Percentiles rank a stretch among this genome's conserved stretches.
phyloP scores from a whole-genome alignment of 2,329 filamentous ascomycete genomes.

The Penicillium sp. region DNA sequence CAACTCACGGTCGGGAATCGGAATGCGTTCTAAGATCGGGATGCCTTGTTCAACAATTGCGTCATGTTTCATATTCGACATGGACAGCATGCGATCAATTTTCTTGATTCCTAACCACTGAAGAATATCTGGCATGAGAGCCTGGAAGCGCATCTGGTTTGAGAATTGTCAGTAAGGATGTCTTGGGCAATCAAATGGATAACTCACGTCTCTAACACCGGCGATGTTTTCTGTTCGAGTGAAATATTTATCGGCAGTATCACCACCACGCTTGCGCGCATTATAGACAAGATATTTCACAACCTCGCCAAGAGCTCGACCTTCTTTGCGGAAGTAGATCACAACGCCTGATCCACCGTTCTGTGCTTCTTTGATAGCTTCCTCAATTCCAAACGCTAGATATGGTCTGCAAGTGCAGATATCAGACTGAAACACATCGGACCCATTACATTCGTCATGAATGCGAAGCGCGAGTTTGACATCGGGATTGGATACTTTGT shows the following conservation, averaged over 20 bases:
- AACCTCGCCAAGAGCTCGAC: conserved; percentile 86
- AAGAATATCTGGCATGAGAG: conserved; percentile 92
- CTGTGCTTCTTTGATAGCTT: background rate
- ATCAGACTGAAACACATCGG: conserved; percentile 94
- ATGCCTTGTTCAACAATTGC: conserved; percentile 51
- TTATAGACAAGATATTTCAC: conserved; percentile 75
- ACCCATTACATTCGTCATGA: conserved; percentile 87
- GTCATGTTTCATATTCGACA: conserved; percentile 72
- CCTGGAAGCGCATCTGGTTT: conserved; percentile 68
- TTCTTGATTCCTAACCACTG: conserved; percentile 98
- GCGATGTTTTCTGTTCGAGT: conserved; percentile 68
- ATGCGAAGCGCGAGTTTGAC: conserved; percentile 59
- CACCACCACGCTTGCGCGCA: conserved; percentile 43
- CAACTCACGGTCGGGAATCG: background rate
- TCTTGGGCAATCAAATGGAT: too few relatives aligned
- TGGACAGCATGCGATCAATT: conserved; percentile 96
- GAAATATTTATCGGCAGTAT: conserved; percentile 64
- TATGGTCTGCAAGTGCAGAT: conserved; percentile 96
- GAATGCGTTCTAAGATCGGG: conserved; percentile 78
- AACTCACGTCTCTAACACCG: background rate
- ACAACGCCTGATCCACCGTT: background rate
- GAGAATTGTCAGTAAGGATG: background rate
- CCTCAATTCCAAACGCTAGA: conserved; percentile 67
- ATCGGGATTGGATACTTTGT: background rate
- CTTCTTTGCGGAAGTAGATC: conserved; percentile 57